Percentiles rank a stretch among this genome's conserved stretches.
Evolutionary conservation across 2,329 filamentous ascomycete species (phyloP).

Genomic region (Venturia asperata): DNA sequence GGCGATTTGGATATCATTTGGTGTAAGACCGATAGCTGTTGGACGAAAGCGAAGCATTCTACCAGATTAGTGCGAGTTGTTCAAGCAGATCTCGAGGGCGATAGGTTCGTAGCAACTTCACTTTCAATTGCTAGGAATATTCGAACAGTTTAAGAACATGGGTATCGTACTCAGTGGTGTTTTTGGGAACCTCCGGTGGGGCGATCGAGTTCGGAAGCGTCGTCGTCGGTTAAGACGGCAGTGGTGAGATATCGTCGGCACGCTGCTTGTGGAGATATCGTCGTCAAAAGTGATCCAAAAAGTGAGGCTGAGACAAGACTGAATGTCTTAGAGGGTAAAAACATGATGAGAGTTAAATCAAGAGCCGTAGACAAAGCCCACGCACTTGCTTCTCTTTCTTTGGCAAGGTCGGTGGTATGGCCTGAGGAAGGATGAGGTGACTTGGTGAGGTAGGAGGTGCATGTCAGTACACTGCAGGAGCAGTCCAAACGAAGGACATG

Average conservation of each 20-base stretch:
- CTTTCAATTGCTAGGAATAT: background rate
- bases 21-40: constrained; percentile 6
- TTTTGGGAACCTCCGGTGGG: background rate
- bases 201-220: background rate
- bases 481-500: background rate
- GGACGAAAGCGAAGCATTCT: constrained; percentile 17
- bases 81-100: background rate
- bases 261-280: background rate
- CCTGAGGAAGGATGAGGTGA: constrained; percentile 1
- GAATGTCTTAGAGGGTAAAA: background rate
- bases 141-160: background rate
- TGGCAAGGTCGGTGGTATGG: background rate
- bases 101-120: background rate
- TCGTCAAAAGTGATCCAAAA: background rate
- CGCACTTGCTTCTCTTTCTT: too few relatives aligned
- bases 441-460: background rate
- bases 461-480: background rate
- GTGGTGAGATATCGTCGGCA: background rate
- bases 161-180: background rate
- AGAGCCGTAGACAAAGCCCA: background rate
- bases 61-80: background rate
- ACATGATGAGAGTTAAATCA: background rate
- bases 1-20: constrained; percentile 10
- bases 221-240: background rate
- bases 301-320: background rate